phyloP scores from a whole-genome alignment of 2,329 filamentous ascomycete genomes.

The Colletotrichum trifolii region DNA sequence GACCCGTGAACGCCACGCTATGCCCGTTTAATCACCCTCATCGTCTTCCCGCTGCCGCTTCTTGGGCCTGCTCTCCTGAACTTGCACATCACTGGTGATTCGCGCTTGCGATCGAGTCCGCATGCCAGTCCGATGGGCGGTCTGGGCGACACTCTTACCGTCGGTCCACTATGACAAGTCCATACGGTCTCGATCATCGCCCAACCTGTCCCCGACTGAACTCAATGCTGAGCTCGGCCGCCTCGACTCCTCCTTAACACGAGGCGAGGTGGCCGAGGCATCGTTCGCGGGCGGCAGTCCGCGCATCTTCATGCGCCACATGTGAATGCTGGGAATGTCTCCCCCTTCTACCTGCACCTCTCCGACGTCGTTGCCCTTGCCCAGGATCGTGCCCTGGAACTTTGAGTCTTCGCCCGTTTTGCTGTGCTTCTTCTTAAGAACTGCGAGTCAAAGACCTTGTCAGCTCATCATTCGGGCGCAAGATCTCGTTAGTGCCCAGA shows the following conservation, averaged over 20 bases:
- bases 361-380: constrained; percentile 73
- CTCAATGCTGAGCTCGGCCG: constrained; percentile 67
- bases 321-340: constrained; percentile 71
- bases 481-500: not conserved
- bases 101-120: constrained; percentile 4
- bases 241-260: constrained; percentile 48
- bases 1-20: constrained; percentile 35
- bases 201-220: constrained; percentile 62
- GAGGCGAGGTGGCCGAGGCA: constrained; percentile 31
- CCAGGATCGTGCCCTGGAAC: constrained; percentile 86
- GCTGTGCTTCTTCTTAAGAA: constrained; percentile 91
- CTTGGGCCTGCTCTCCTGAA: not conserved
- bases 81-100: not conserved
- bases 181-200: constrained; percentile 58
- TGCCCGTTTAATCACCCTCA: constrained; percentile 31
- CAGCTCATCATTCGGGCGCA: not conserved
- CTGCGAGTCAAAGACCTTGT: constrained; percentile 52
- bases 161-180: constrained; percentile 50
- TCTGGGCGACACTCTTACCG: too few species aligned
- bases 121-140: not conserved
- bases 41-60: not conserved
- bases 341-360: constrained; percentile 84
- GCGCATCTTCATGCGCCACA: constrained; percentile 67
- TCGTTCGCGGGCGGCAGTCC: constrained; percentile 40
- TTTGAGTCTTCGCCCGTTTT: constrained; percentile 89